phyloP scores from a whole-genome alignment of 225 moss, liverwort and hornwort genomes.

The Antitrichia curtipendula region DNA sequence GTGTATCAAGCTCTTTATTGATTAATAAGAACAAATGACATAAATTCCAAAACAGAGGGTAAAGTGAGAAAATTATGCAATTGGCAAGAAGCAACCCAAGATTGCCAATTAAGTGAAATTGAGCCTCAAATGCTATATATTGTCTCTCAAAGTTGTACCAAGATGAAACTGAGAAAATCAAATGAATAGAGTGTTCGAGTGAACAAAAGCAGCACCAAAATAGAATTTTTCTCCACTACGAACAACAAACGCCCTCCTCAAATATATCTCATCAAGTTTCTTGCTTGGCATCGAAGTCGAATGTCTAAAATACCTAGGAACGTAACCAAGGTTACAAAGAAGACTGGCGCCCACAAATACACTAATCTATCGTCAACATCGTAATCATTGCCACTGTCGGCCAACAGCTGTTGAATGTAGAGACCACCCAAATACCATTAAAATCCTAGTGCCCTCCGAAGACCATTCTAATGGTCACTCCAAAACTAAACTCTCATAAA shows the following conservation, averaged over 20 bases:
- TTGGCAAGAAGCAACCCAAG: background rate
- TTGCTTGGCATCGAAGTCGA: background rate
- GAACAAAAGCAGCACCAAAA: background rate
- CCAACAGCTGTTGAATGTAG: slow-evolving; percentile 4
- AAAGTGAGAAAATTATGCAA: background rate
- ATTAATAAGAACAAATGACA: background rate
- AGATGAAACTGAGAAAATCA: background rate
- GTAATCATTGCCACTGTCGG: slow-evolving; percentile 1
- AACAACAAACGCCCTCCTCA: background rate
- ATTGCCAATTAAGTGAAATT: background rate
- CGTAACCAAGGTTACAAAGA: background rate
- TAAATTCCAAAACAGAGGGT: background rate
- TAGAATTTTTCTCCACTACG: background rate
- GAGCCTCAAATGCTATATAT: background rate
- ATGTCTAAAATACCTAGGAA: background rate
- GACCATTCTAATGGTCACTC: background rate
- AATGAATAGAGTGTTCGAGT: background rate
- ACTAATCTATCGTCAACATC: slow-evolving; percentile 1
- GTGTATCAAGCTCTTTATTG: background rate
- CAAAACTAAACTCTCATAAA: slow-evolving; percentile 15
- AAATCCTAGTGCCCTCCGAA: background rate
- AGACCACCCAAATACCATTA: background rate
- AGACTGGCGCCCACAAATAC: slow-evolving; percentile 10
- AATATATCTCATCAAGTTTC: background rate
- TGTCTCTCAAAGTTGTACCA: background rate